Conservation (phyloP, 768 basidiomycete genomes). For the Mycena olivaceomarginata region DNA sequence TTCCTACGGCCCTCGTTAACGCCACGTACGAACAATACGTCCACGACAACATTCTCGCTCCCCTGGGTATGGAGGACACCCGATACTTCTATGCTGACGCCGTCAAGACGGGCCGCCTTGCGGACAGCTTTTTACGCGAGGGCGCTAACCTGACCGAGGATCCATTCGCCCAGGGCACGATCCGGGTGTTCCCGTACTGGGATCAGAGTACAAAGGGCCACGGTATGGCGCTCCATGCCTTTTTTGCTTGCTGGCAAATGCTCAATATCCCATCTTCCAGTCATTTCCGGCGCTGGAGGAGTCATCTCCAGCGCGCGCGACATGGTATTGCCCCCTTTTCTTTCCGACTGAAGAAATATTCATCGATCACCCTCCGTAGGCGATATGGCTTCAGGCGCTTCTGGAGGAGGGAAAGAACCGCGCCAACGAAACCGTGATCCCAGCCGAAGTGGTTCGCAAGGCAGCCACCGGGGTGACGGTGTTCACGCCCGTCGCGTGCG, state of each 20-base stretch:
- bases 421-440: conserved; percentile 50
- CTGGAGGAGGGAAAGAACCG: conserved; percentile 49
- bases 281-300: conserved; percentile 53
- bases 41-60: conserved; percentile 52
- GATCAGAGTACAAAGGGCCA: conserved; percentile 48
- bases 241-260: background rate
- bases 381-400: conserved; percentile 54
- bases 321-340: conserved; percentile 41
- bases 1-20: conserved; percentile 41
- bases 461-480: conserved; percentile 50
- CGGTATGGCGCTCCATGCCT: conserved; percentile 6
- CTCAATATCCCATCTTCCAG: conserved; percentile 29
- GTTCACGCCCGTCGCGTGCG: conserved; percentile 42
- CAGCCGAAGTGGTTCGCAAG: conserved; percentile 46
- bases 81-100: conserved; percentile 53
- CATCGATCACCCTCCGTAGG: conserved; percentile 34
- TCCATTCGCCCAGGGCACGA: conserved; percentile 47
- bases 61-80: conserved; percentile 50
- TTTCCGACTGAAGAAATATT: background rate
- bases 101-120: conserved; percentile 49
- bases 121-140: conserved; percentile 49
- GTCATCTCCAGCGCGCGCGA: conserved; percentile 53
- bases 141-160: conserved; percentile 44
- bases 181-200: conserved; percentile 47
- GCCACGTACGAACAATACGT: conserved; percentile 49